phyloP scores from a whole-genome alignment of 108 stramenopile species.

The Schizochytrium sp. region DNA sequence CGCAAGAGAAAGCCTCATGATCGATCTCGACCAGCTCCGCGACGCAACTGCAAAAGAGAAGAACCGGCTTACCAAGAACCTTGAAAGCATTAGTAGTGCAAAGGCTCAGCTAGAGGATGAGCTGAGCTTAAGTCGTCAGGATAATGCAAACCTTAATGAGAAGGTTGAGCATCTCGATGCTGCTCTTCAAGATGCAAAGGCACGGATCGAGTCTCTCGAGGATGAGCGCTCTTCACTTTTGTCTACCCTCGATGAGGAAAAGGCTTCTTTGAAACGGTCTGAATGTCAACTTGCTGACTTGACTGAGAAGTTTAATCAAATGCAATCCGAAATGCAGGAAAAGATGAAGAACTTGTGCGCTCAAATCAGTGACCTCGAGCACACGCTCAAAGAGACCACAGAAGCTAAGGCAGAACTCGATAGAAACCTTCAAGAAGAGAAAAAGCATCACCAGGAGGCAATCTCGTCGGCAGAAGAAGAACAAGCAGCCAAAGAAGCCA shows the following conservation, averaged over 20 bases:
- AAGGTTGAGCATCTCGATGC: neutral
- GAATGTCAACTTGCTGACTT: constrained; percentile 15
- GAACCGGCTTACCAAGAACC: neutral
- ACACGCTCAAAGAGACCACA: neutral
- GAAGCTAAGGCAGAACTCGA: neutral
- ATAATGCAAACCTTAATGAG: neutral
- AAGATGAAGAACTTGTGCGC: neutral
- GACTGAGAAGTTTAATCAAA: constrained; percentile 17
- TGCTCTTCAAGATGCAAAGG: neutral
- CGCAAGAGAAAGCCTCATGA: neutral
- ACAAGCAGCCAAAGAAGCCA: neutral
- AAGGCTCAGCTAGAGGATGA: neutral
- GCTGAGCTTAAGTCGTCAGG: neutral
- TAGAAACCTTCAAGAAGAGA: neutral
- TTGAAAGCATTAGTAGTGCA: neutral
- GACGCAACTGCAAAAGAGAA: neutral
- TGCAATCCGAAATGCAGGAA: neutral
- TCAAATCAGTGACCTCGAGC: neutral
- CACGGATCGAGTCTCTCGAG: neutral
- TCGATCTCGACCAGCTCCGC: neutral
- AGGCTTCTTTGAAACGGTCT: neutral
- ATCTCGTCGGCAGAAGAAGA: neutral
- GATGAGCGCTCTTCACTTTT: neutral
- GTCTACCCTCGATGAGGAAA: no score
- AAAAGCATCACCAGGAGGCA: neutral